Evolutionary conservation across 2,329 filamentous ascomycete species (phyloP).

Genomic region (Phyllosticta paracitricarpa): DNA sequence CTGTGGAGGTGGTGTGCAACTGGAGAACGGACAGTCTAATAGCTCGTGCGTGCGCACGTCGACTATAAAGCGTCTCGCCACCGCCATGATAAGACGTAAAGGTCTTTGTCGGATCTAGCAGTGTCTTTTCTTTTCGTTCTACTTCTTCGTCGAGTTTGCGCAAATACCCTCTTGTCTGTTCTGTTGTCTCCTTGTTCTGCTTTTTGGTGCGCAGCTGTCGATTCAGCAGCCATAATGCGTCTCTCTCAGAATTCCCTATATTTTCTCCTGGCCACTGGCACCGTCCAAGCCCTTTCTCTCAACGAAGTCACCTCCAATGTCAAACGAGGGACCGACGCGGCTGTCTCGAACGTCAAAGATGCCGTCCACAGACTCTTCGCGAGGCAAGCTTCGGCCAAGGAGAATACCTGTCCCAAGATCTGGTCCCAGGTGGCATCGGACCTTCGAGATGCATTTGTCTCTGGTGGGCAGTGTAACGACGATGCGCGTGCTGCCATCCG

Average conservation of each 20-base stretch:
- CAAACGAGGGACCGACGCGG: neutral
- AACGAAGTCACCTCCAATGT: constrained; percentile 4
- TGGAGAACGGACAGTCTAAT: neutral
- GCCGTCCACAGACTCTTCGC: constrained; percentile 1
- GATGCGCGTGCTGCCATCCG: constrained; percentile 21
- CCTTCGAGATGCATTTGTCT: constrained; percentile 14
- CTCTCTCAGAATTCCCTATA: constrained; percentile 1
- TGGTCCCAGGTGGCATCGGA: constrained; percentile 18
- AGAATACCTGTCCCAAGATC: constrained; percentile 15
- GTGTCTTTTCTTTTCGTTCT: neutral
- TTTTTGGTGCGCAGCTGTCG: neutral
- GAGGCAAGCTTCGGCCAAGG: neutral
- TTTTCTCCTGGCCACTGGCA: neutral
- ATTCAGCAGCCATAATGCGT: constrained; percentile 1
- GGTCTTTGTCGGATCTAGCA: neutral
- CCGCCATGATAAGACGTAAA: neutral
- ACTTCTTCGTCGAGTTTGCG: neutral
- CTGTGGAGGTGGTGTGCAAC: neutral
- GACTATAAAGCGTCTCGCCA: neutral
- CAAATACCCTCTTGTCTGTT: neutral
- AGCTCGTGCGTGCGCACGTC: neutral
- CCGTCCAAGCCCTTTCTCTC: constrained; percentile 4
- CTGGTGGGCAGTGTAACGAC: constrained; percentile 18
- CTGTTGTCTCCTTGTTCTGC: neutral
- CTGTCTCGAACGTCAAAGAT: constrained; percentile 4